These are phyloP conservation scores for Chamaenerion angustifolium DNA, from an alignment of 345 rosid genomes.

Conservation along the genomic window DNA sequence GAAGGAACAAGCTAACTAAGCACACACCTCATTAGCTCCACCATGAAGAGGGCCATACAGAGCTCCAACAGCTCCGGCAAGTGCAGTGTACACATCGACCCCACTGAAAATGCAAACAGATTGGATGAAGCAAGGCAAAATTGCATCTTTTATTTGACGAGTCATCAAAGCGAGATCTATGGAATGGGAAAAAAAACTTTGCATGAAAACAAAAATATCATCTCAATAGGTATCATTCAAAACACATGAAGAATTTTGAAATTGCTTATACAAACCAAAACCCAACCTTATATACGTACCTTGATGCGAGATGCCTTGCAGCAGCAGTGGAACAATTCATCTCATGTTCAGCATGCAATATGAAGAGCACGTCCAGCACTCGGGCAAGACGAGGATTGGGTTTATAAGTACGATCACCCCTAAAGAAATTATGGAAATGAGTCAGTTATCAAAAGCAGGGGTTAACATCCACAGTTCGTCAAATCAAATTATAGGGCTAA, in stretches of 20 bases:
- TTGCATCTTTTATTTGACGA: too few relatives aligned
- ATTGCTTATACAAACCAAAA: too few relatives aligned
- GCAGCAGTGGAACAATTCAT: conserved; percentile 97
- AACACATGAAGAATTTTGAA: too few relatives aligned
- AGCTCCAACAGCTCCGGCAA: conserved; percentile 96
- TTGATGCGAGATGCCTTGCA: conserved; percentile 93
- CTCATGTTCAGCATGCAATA: conserved; percentile 96
- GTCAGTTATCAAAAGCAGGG: background rate
- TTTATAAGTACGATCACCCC: conserved; percentile 73
- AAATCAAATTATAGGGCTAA: background rate
- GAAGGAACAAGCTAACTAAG: background rate
- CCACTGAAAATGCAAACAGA: conserved; percentile 34
- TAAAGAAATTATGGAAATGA: conserved; percentile 24
- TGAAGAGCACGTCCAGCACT: conserved; percentile 77
- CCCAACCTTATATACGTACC: conserved; percentile 21
- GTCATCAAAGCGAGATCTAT: too few relatives aligned
- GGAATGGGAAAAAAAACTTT: too few relatives aligned
- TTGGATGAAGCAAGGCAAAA: background rate
- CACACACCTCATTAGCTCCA: conserved; percentile 82
- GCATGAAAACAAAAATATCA: background rate
- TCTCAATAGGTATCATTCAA: background rate
- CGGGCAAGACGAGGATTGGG: conserved; percentile 92
- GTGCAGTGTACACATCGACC: conserved; percentile 84
- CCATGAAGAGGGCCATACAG: conserved; percentile 98
- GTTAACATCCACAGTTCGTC: background rate